Percentiles rank a stretch among this genome's conserved stretches.
Conservation (phyloP, 2,329 filamentous ascomycete genomes). For the Cercospora canescens region DNA sequence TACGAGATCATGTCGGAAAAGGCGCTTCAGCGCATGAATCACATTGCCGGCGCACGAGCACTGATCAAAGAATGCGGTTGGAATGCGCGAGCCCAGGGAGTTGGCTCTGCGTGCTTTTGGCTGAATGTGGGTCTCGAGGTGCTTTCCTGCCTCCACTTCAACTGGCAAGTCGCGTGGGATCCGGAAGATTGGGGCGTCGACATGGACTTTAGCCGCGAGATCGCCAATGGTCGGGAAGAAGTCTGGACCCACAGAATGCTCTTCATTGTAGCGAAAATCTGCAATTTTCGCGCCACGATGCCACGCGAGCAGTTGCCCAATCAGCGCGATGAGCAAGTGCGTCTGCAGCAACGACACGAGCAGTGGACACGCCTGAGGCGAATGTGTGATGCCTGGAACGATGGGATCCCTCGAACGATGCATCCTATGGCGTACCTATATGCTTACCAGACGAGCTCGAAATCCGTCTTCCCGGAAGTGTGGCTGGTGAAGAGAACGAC, state of each 20-base stretch:
- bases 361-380: constrained; percentile 80
- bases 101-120: constrained; percentile 92
- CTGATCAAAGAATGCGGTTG: constrained; percentile 88
- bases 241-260: constrained; percentile 86
- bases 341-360: constrained; percentile 63
- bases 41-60: constrained; percentile 80
- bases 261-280: constrained; percentile 83
- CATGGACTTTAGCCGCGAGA: constrained; percentile 65
- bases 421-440: constrained; percentile 78
- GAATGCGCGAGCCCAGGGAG: constrained; percentile 75
- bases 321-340: constrained; percentile 63
- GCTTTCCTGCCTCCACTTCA: constrained; percentile 82
- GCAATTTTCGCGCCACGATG: constrained; percentile 76
- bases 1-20: constrained; percentile 91
- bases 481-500: constrained; percentile 85
- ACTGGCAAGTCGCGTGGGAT: constrained; percentile 85
- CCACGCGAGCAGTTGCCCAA: constrained; percentile 55
- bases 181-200: constrained; percentile 89
- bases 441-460: constrained; percentile 64
- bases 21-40: constrained; percentile 79
- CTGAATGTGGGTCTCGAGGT: constrained; percentile 88
- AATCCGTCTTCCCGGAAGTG: constrained; percentile 80
- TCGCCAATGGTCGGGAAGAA: constrained; percentile 68
- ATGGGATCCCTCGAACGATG: constrained; percentile 79
- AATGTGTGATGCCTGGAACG: constrained; percentile 83